phyloP scores from a whole-genome alignment of 805 yeast species.

The Lachancea meyersii region DNA sequence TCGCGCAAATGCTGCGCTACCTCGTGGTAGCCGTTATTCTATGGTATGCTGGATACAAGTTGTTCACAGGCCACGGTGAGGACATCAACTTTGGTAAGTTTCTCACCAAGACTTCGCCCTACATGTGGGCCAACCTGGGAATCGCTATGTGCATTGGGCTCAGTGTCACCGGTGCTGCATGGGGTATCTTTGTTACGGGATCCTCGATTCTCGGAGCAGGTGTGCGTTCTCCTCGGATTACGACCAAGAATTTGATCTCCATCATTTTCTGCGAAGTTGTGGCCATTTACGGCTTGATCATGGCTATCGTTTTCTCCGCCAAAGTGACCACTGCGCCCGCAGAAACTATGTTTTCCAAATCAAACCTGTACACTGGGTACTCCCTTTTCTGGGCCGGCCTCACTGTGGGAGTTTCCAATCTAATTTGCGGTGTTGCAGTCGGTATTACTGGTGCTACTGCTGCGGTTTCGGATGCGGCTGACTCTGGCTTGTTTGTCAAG shows the following conservation, averaged over 20 bases:
- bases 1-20: slow-evolving; percentile 18
- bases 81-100: slow-evolving; percentile 87
- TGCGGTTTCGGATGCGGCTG: slow-evolving; percentile 96
- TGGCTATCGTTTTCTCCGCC: slow-evolving; percentile 94
- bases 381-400: slow-evolving; percentile 97
- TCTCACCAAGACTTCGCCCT: slow-evolving; percentile 80
- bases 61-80: slow-evolving; percentile 91
- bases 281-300: slow-evolving; percentile 94
- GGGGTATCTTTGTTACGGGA: slow-evolving; percentile 98
- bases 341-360: slow-evolving; percentile 62
- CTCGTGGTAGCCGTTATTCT: slow-evolving; percentile 18
- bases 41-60: slow-evolving; percentile 30
- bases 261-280: slow-evolving; percentile 99
- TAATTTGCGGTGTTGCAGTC: slow-evolving; percentile 94
- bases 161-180: slow-evolving; percentile 95
- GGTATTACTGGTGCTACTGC: slow-evolving; percentile 99
- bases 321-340: slow-evolving; percentile 66
- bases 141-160: slow-evolving; percentile 87
- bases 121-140: slow-evolving; percentile 94
- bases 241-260: slow-evolving; percentile 92
- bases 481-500: slow-evolving; percentile 88
- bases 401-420: slow-evolving; percentile 88
- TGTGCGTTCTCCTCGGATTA: slow-evolving; percentile 94
- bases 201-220: slow-evolving; percentile 95
- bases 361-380: slow-evolving; percentile 89